Base-by-base conservation (phyloP, 2,329 filamentous ascomycete species). In the Zymoseptoria crescenta region DNA sequence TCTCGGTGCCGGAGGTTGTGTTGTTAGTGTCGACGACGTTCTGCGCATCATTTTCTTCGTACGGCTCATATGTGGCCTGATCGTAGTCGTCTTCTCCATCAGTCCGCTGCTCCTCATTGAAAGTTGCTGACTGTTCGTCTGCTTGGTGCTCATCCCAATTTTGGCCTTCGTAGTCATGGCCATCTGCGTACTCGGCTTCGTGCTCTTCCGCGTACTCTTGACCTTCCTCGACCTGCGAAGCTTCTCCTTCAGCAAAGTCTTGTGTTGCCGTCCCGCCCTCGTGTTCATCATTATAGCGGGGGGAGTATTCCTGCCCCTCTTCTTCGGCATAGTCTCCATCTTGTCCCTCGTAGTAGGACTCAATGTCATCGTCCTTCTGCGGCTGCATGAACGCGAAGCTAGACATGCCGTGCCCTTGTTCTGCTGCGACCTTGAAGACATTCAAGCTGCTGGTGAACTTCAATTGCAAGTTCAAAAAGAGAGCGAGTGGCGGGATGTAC, bases 391-490 rank as follows among this genome's bases (percentile, higher is more conserved):
- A 66, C 10, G 66, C 59, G 24, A 84, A 72, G 29, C 80, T 74
- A 1, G 81, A 80, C 58, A 84, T 75, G 10, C 83, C 83, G 70
- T 82, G 81, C 19, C 84, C 83, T 64, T 82, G 76, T 20, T 77
- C 75, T 58, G 79, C 83, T 67, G 79, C 80, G 63, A 77, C 73
- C 51, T 76, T 74, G 52, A 88, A 75, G 62, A 79, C 76, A 41
- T 74, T 72, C 29, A 87, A 71, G 58, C 82, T 79, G 50, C 77
- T 76, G 3, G 75, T 73, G 66, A 86, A 81, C 53, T 79, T 81
- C 49, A 79, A 73, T 66, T 80, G 82, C 20, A 78, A 79, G 56
- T 74, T 76, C 55, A 88, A 74, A 8, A 76, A 77, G 57, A 87
- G 74, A 30, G 64, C 67, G 65, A 84, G 83, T n/a, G 87, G 75